These are phyloP conservation scores for Paramyrothecium sp. DNA, from an alignment of 2,329 filamentous ascomycete genomes.

Conservation along the genomic window DNA sequence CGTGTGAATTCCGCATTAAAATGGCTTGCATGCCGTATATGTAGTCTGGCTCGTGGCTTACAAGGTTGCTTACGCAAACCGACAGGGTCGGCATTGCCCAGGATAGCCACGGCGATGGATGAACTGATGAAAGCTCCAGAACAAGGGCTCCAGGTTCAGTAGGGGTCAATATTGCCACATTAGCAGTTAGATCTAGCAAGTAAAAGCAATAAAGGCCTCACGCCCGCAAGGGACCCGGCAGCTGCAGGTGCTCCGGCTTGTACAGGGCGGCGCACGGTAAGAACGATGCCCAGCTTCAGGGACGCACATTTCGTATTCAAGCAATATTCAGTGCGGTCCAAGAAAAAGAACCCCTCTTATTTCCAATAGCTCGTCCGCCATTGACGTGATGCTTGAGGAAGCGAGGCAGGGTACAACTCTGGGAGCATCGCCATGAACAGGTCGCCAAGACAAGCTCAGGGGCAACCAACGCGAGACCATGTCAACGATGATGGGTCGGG, in stretches of 20 bases:
- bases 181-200: not conserved
- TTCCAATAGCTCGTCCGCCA: not conserved
- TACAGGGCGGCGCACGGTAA: not conserved
- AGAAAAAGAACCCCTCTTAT: no score
- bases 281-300: not conserved
- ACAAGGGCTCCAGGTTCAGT: not conserved
- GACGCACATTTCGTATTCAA: no score
- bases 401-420: not conserved
- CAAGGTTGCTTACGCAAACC: not conserved
- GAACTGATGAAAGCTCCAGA: not conserved
- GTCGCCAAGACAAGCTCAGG: not conserved
- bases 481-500: not conserved
- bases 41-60: not conserved
- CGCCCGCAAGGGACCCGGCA: not conserved
- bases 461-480: not conserved
- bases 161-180: not conserved
- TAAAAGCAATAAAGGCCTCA: not conserved
- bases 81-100: not conserved
- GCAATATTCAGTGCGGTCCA: no score
- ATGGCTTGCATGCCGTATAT: not conserved
- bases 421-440: not conserved
- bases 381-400: not conserved
- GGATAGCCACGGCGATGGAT: not conserved
- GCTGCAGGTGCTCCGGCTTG: not conserved
- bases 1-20: not conserved